These are phyloP conservation scores for Ogataea zsoltii DNA, from an alignment of 805 yeast species.

Conservation along the genomic window DNA sequence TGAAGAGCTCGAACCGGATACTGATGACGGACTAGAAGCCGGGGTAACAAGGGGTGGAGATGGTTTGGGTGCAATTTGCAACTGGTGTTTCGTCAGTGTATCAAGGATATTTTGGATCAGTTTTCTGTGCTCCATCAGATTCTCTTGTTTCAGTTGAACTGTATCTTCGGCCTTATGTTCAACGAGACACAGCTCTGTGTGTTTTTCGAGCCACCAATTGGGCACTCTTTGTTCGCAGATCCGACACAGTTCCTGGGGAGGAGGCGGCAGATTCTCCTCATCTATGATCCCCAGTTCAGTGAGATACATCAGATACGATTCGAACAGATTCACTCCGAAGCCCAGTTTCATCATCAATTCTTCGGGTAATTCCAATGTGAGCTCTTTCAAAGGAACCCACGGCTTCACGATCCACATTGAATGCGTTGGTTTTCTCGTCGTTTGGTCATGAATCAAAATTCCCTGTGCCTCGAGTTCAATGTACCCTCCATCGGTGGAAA, in stretches of 20 bases:
- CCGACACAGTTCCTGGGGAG: slow-evolving; percentile 79
- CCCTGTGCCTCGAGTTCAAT: slow-evolving; percentile 94
- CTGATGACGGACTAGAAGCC: slow-evolving; percentile 15
- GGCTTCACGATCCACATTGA: slow-evolving; percentile 94
- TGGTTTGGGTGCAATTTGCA: slow-evolving; percentile 13
- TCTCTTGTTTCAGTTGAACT: slow-evolving; percentile 74
- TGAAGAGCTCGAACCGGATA: slow-evolving; percentile 32
- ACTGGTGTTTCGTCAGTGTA: slow-evolving; percentile 32
- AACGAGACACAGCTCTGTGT: slow-evolving; percentile 80
- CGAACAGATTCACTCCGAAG: slow-evolving; percentile 84
- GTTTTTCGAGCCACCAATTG: slow-evolving; percentile 94
- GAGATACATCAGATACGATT: slow-evolving; percentile 64
- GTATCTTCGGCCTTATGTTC: slow-evolving; percentile 84
- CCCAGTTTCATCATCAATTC: slow-evolving; percentile 77
- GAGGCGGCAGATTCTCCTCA: slow-evolving; percentile 70
- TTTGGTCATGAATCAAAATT: slow-evolving; percentile 67
- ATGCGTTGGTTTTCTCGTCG: slow-evolving; percentile 63
- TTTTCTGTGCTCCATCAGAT: slow-evolving; percentile 66
- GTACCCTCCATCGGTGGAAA: slow-evolving; percentile 59
- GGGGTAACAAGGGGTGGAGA: slow-evolving; percentile 25
- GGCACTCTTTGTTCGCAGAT: slow-evolving; percentile 92
- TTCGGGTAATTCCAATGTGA: slow-evolving; percentile 68
- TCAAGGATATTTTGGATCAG: slow-evolving; percentile 47
- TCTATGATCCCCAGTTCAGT: slow-evolving; percentile 65
- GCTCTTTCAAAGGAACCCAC: slow-evolving; percentile 57